phyloP scores from a whole-genome alignment of 495 filamentous ascomycete genomes.

The Penicillium turbatum region DNA sequence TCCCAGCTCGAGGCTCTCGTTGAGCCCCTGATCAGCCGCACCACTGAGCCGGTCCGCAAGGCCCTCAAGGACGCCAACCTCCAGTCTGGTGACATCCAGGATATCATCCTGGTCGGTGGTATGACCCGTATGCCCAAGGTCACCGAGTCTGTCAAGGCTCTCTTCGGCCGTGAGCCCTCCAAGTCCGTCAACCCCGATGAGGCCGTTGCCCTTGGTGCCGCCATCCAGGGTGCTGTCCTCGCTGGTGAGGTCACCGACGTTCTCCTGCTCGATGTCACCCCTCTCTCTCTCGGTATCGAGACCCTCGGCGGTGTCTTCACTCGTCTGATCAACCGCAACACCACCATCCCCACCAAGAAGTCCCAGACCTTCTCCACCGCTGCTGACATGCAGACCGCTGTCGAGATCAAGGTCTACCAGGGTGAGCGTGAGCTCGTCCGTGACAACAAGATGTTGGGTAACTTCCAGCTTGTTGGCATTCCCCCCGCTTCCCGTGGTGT shows the following conservation, averaged over 20 bases:
- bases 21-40: slow-evolving; percentile 82
- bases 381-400: slow-evolving; percentile 97
- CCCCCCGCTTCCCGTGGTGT: slow-evolving; percentile 97
- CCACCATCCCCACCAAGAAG: slow-evolving; percentile 99
- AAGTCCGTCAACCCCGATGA: slow-evolving; percentile 99
- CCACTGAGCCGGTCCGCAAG: slow-evolving; percentile 91
- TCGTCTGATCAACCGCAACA: slow-evolving; percentile 99
- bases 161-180: slow-evolving; percentile 96
- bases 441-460: slow-evolving; percentile 98
- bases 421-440: slow-evolving; percentile 99
- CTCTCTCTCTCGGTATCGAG: slow-evolving; percentile 98
- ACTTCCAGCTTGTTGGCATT: slow-evolving; percentile 99
- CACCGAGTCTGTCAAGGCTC: slow-evolving; percentile 90
- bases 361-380: slow-evolving; percentile 98
- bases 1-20: slow-evolving; percentile 90
- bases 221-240: slow-evolving; percentile 95
- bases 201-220: slow-evolving; percentile 97
- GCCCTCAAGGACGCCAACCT: slow-evolving; percentile 96
- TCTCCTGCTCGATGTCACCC: slow-evolving; percentile 93
- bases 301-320: slow-evolving; percentile 99
- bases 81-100: slow-evolving; percentile 92
- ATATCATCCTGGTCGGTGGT: slow-evolving; percentile 97
- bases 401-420: slow-evolving; percentile 99
- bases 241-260: slow-evolving; percentile 96
- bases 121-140: slow-evolving; percentile 99